These are phyloP conservation scores for Spergularia marina DNA, from an alignment of 148 eudicot species.

Conservation along the genomic window DNA sequence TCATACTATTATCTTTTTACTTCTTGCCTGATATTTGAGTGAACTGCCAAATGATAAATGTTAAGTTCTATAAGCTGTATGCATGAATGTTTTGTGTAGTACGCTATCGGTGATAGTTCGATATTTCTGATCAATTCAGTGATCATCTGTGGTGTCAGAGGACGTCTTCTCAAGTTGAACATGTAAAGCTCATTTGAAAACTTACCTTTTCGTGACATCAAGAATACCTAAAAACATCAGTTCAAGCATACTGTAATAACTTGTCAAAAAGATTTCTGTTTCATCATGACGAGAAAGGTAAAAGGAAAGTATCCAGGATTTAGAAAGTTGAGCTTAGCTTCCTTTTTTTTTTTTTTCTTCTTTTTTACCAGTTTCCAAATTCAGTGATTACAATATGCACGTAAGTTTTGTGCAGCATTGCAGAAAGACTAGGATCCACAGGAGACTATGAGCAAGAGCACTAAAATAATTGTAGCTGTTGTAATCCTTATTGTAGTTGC, in stretches of 20 bases:
- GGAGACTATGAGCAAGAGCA: background rate
- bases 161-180: too few species aligned
- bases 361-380: too few species aligned
- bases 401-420: background rate
- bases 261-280: background rate
- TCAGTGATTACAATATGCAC: background rate
- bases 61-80: too few species aligned
- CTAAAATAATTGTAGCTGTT: background rate
- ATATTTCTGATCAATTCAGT: too few species aligned
- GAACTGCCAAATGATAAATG: too few species aligned
- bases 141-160: background rate
- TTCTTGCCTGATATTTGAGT: too few species aligned
- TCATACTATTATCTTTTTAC: too few species aligned
- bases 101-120: too few species aligned
- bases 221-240: background rate
- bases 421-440: background rate
- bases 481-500: background rate
- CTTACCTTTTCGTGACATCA: too few species aligned
- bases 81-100: too few species aligned
- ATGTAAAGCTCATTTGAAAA: too few species aligned
- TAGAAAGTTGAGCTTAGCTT: background rate
- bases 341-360: too few species aligned
- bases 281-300: background rate
- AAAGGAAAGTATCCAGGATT: background rate
- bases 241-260: background rate